Base-by-base conservation (phyloP, 495 filamentous ascomycete species). In the Rusavskia elegans region DNA sequence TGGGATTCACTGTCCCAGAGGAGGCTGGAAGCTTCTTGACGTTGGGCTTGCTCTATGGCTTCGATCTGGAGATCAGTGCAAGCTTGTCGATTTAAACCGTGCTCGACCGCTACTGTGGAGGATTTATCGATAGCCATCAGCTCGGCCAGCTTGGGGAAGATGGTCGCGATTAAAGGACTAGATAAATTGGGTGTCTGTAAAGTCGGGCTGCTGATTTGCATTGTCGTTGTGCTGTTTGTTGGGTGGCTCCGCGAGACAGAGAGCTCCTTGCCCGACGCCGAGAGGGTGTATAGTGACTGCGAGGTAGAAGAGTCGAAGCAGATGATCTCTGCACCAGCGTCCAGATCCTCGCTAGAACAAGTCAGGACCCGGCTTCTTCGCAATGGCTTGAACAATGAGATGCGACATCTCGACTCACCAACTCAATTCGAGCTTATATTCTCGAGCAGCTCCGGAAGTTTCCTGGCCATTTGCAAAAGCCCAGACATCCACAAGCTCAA, bases 401-500 rank as follows among this genome's bases (percentile, higher is more conserved):
- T 14, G 13, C 25, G 16, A 44, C 5, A 29, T 41, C 32, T 49
- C 7, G 16, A 37, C 32, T 40, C 19, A 50, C 59, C 59, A 61
- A 49, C 56, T 61, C 3, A 61, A 36, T 42, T 57, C 54, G 9
- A 59, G 32, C 17, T 25, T 35, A 25, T 56, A 54, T 35, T 35
- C 45, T 17, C 45, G 37, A 23, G 45, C 41, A 3, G 48, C 59
- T 13, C 48, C 53, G 45, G 55, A 42, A 30, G 40, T 51, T 36
- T 51, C 49, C 55, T 62, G 59, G 35, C 59, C 59, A 44, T 62
- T 62, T 21, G 59, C 57, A 14, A 57, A 41, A 45, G 49, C 57
- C 59, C 59, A 62, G 8, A 59, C 25, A 23, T 55, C 46, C 2
- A 55, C 27, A 11, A 62, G 54, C 42, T 59, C 49, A 25, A 51